Percentiles rank a stretch among this genome's conserved stretches.
Evolutionary conservation across 83 land plant genomes (phyloP).

Genomic region (Diphasiastrum complanatum): DNA sequence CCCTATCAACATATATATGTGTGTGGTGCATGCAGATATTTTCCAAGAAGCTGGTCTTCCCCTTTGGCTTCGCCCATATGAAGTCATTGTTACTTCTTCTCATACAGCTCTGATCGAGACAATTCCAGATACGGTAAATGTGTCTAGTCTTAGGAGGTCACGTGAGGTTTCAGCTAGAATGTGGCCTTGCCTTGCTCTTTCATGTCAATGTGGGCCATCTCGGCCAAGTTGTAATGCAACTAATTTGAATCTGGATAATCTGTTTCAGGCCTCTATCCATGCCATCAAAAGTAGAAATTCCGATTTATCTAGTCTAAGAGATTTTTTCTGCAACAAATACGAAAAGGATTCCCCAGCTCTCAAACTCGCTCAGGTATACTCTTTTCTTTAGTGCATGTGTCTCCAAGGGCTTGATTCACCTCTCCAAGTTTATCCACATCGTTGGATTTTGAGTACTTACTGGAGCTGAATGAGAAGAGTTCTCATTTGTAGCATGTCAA

Average conservation of each 20-base stretch:
- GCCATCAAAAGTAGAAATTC: constrained; percentile 87
- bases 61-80: constrained; percentile 97
- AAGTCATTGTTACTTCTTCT: constrained; percentile 94
- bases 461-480: too few relatives aligned
- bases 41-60: constrained; percentile 99
- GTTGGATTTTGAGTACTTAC: too few relatives aligned
- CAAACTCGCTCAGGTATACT: constrained; percentile 88
- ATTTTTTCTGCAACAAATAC: constrained; percentile 87
- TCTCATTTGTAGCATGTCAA: too few relatives aligned
- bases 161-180: too few relatives aligned
- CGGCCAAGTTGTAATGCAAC: background rate
- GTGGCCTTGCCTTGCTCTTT: background rate
- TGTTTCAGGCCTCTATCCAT: constrained; percentile 82
- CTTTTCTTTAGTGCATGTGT: constrained; percentile 3
- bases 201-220: background rate
- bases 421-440: too few relatives aligned
- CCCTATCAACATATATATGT: background rate
- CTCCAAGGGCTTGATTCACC: too few relatives aligned
- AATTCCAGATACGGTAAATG: constrained; percentile 96
- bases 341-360: constrained; percentile 74
- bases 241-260: background rate
- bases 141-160: too few relatives aligned
- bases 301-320: constrained; percentile 69
- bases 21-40: constrained; percentile 82
- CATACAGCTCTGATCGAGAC: constrained; percentile 98